A percentile compares a stretch with the other conserved stretches of the same genome.
These are phyloP conservation scores for Diaporthe destruens DNA, from an alignment of 2,329 filamentous ascomycete genomes.

Conservation along the genomic window DNA sequence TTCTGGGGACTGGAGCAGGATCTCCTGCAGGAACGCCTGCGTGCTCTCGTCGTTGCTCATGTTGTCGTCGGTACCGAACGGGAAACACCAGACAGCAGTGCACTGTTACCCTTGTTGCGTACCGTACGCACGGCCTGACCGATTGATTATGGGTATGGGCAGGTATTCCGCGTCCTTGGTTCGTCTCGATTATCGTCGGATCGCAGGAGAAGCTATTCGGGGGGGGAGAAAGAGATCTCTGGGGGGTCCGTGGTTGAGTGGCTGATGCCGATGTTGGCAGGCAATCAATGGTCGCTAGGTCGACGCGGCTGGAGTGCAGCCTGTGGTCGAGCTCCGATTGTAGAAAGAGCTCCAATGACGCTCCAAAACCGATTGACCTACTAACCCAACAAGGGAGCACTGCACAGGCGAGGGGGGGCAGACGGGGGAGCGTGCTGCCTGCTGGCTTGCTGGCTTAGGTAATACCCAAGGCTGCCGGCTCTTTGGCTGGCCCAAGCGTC, in stretches of 20 bases:
- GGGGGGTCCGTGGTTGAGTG: conserved; percentile 34
- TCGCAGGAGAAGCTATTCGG: background rate
- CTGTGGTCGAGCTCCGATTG: conserved; percentile 46
- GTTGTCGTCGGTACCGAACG: conserved; percentile 39
- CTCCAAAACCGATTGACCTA: conserved; percentile 9
- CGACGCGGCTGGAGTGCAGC: conserved; percentile 60
- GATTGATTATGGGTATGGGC: background rate
- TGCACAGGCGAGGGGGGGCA: background rate
- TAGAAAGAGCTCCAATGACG: conserved; percentile 38
- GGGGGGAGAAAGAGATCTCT: conserved; percentile 12
- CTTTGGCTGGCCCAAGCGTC: conserved; percentile 37
- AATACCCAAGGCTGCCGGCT: background rate
- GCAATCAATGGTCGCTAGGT: conserved; percentile 37
- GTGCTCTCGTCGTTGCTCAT: conserved; percentile 89
- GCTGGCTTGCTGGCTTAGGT: conserved; percentile 28
- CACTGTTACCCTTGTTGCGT: background rate
- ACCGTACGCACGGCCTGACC: background rate
- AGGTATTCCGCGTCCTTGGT: background rate
- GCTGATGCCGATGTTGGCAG: conserved; percentile 41
- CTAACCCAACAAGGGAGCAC: conserved; percentile 25
- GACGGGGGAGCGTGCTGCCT: background rate
- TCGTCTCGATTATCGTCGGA: background rate
- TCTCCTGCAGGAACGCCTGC: conserved; percentile 79
- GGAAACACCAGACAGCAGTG: conserved; percentile 8
- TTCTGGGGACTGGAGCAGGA: conserved; percentile 62